Conservation (phyloP, 1,284 basidiomycete species). For the Rhodofomes roseus region DNA sequence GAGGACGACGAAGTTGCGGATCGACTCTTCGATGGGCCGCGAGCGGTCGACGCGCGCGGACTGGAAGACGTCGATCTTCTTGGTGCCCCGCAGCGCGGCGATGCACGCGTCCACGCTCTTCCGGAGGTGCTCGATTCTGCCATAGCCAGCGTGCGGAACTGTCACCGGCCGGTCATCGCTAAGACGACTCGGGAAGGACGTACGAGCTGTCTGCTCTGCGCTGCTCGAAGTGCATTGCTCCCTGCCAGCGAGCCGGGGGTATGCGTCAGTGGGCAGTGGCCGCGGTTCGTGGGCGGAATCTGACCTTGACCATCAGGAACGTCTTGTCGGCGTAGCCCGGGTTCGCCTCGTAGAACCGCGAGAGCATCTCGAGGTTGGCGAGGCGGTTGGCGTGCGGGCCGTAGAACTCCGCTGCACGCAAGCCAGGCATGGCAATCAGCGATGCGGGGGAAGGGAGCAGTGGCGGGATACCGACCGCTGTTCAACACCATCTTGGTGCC, state of each 20-base stretch:
- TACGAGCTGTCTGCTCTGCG: constrained; percentile 25
- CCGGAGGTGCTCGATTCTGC: constrained; percentile 37
- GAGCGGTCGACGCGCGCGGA: constrained; percentile 31
- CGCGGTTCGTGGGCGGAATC: neutral
- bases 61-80: constrained; percentile 44
- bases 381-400: neutral
- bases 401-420: neutral
- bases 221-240: constrained; percentile 28
- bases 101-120: constrained; percentile 36
- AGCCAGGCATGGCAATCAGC: neutral
- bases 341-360: constrained; percentile 44
- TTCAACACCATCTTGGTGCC: constrained; percentile 47
- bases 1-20: constrained; percentile 14
- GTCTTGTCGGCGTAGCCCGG: constrained; percentile 52
- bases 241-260: constrained; percentile 33
- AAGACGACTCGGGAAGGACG: constrained; percentile 3
- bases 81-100: constrained; percentile 36
- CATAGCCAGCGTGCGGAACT: neutral
- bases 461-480: constrained; percentile 30
- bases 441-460: neutral
- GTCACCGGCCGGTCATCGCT: too few relatives aligned
- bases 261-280: too few relatives aligned
- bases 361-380: constrained; percentile 39
- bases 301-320: constrained; percentile 40
- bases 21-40: constrained; percentile 29